Conservation (phyloP, 2,329 filamentous ascomycete genomes). For the Tolypocladium endophyticum region DNA sequence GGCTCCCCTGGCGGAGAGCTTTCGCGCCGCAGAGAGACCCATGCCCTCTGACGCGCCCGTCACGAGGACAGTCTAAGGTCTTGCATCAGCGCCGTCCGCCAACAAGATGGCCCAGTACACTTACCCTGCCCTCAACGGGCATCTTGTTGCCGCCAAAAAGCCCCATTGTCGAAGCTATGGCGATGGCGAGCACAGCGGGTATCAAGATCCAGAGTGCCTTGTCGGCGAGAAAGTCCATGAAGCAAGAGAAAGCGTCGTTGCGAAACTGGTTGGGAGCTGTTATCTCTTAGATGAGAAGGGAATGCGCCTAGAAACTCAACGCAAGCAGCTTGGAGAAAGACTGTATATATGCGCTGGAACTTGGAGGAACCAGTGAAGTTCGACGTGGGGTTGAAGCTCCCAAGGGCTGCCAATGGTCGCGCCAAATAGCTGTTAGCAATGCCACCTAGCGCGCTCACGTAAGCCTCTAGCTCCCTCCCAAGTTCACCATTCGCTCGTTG, state of each 20-base stretch:
- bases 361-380: too few relatives aligned
- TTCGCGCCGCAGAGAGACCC: constrained; percentile 64
- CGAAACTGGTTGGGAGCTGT: neutral
- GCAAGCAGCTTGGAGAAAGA: neutral
- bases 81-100: constrained; percentile 4
- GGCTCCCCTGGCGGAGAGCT: constrained; percentile 74
- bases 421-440: neutral
- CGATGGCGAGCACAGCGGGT: constrained; percentile 20
- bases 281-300: neutral
- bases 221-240: constrained; percentile 4
- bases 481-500: too few relatives aligned
- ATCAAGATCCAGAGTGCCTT: constrained; percentile 11
- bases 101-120: constrained; percentile 8
- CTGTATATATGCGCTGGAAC: neutral
- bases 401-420: neutral
- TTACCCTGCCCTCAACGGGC: constrained; percentile 72
- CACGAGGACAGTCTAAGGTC: constrained; percentile 64
- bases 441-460: neutral
- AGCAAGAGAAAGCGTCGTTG: neutral
- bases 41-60: constrained; percentile 92
- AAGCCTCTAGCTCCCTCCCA: neutral
- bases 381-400: neutral
- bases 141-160: constrained; percentile 63
- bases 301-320: neutral
- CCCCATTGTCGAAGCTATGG: constrained; percentile 47